Evolutionary conservation across 148 eudicot genomes (phyloP), one percentile per base, ranked within the genome.

Genomic region (Camellia granthamiana): DNA sequence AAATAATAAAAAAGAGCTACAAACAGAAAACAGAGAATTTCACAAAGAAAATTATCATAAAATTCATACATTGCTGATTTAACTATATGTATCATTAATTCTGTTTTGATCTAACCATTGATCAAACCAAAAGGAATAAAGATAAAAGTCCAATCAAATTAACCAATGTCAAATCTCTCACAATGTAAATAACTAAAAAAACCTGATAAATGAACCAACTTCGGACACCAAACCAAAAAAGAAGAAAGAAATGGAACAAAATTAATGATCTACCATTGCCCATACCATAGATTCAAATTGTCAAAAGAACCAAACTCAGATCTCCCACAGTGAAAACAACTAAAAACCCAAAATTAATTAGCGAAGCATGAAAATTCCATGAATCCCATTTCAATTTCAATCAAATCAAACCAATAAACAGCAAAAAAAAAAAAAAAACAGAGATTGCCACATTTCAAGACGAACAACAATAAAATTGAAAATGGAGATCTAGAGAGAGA

Each of bases 401-500:
- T 9, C 65, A 62, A 44, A 47, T 42, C 51, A 44, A 77, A 9
- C 30, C 10, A 44, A 43, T 10, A 43, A 38, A 9, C 30, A 16
- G 6, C 3, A 23, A 23, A 23, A 23, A 30, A 0, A 30, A 30
- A 30, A 30, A 1, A 30, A 30, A 30, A 30, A 30, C 1, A 30
- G 38, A 30, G 38, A 30, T 30, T 30, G 38, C 59, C 68, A 62
- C 43, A 49, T 77, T 18, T 13, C 19, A 5, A 3, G 30, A 77
- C 30, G 4, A 77, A 19, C 75, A 42, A 52, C 23, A 14, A 18
- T 41, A 16, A 4, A 14, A 42, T 44, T 64, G 16, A 12, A 51
- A 77, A 64, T 65, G 43, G 16, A 77, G 72, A 77, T 77, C 72
- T 67, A 54, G 47, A 43, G 4, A 59, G 23, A 30, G 61, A 14